phyloP scores from a whole-genome alignment of 164 flowering plant species.

The Annona cherimola region DNA sequence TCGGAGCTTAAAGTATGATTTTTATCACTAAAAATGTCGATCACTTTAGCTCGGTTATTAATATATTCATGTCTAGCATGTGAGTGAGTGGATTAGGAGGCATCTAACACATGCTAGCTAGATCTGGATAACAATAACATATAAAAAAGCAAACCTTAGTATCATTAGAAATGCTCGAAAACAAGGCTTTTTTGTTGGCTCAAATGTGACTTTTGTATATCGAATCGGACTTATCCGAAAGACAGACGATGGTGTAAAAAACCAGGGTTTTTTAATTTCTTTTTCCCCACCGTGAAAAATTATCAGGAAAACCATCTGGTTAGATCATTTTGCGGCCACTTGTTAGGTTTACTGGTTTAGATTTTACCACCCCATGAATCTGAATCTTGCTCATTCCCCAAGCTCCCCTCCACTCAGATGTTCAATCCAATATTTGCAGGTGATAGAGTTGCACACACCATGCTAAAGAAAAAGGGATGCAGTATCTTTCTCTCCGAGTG shows the following conservation, averaged over 20 bases:
- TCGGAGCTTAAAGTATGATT: neutral
- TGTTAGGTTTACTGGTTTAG: neutral
- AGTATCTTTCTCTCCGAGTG: too few species aligned
- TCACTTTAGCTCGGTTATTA: neutral
- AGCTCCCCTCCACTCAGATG: neutral
- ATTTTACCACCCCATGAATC: neutral
- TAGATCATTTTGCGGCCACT: neutral
- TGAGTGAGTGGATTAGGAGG: constrained; percentile 15
- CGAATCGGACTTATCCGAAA: neutral
- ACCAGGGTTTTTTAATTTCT: neutral
- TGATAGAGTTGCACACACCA: neutral
- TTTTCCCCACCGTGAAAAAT: neutral
- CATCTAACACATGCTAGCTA: constrained; percentile 22
- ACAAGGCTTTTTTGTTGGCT: neutral
- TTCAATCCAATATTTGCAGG: neutral
- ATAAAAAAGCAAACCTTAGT: neutral
- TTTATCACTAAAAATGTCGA: neutral
- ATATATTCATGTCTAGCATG: constrained; percentile 12
- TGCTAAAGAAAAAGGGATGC: too few species aligned
- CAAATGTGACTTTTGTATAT: too few species aligned
- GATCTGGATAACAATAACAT: constrained; percentile 1
- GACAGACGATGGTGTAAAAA: too few species aligned
- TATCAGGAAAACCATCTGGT: neutral
- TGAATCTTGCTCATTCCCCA: neutral
- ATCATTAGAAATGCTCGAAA: neutral